Base-by-base conservation (phyloP, 78 protist genomes). In the Dictyostelium intermedium region DNA sequence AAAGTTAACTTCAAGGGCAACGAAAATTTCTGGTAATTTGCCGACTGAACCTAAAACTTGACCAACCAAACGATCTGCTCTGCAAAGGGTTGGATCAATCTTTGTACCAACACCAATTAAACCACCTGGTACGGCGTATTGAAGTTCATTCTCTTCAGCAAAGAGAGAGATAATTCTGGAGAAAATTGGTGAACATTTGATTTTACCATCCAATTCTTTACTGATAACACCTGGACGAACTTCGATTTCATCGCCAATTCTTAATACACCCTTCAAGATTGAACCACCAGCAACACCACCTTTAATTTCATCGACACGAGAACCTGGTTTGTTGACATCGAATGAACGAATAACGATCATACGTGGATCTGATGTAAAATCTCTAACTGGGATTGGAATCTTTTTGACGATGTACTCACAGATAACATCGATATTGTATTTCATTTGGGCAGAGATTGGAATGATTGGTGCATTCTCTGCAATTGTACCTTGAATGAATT, bases 221-320 rank as follows among this genome's bases (percentile, higher is more conserved):
- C 85, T 47, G 89, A 98, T 95, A 85, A 99, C 98, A 27, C 99
- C 99, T 5, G 99, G 99, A 32, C 99, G 96, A 60, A 99, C 98
- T 97, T 99, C 99, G 82, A 99, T 98, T 93, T 98, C 98, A 69
- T 98, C 97, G n/a, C 99, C 99, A 30, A 97, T 61, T 80, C 35
- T 79, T 69, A 99, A 96, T 43, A 99, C 99, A 25, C 99, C 99
- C 61, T 85, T 94, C 41, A 99, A 96, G 83, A 99, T 98, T 11
- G 99, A 95, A 37, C 99, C 99, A 16, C 99, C 99, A 23, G 99
- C 99, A 7, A 99, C 99, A 43, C 99, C 99, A 16, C 99, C 99
- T 81, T 96, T 66, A 73, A 99, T 97, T 32, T 99, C 97, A 25
- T 97, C 97, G 25, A 97, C 98, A 63, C 91, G 96, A 35, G 96